Evolutionary conservation across 352 stramenopile species (phyloP).

Genomic region (Pythium scleroteichum): DNA sequence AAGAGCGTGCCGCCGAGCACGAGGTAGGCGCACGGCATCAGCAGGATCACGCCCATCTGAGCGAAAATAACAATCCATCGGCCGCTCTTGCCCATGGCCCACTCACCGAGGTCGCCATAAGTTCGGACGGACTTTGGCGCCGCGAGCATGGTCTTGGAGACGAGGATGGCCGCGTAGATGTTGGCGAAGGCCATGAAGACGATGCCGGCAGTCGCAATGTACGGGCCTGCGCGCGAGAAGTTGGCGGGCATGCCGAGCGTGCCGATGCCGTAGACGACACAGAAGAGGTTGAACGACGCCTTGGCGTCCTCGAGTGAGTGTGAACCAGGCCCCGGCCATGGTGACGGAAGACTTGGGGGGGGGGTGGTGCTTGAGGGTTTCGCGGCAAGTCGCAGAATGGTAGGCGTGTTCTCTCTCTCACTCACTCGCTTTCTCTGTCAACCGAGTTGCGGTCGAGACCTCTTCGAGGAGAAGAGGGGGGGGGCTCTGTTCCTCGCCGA

Average conservation of each 20-base stretch:
- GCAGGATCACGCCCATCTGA: conserved; percentile 55
- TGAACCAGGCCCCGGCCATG: conserved; percentile 39
- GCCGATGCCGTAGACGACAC: conserved; percentile 66
- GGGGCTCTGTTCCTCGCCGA: no score
- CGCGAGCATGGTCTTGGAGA: conserved; percentile 59
- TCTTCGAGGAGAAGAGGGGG: no score
- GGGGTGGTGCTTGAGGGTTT: conserved; percentile 1
- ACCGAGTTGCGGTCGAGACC: no score
- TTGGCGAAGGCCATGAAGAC: conserved; percentile 72
- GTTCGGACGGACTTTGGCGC: conserved; percentile 56
- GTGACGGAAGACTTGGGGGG: background rate
- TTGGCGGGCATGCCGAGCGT: conserved; percentile 74
- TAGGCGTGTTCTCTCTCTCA: background rate
- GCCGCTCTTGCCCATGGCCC: conserved; percentile 44
- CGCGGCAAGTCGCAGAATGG: conserved; percentile 20
- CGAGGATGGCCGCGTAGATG: conserved; percentile 57
- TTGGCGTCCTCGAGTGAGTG: conserved; percentile 50
- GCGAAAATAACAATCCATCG: conserved; percentile 54
- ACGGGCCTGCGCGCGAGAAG: conserved; percentile 58
- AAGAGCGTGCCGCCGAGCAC: conserved; percentile 58
- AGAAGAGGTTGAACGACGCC: conserved; percentile 62
- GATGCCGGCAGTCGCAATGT: conserved; percentile 48
- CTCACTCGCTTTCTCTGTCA: background rate
- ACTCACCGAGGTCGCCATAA: conserved; percentile 64
- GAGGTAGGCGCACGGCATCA: conserved; percentile 59